Conservation (phyloP, 495 filamentous ascomycete species). For the Podospora appendiculata region DNA sequence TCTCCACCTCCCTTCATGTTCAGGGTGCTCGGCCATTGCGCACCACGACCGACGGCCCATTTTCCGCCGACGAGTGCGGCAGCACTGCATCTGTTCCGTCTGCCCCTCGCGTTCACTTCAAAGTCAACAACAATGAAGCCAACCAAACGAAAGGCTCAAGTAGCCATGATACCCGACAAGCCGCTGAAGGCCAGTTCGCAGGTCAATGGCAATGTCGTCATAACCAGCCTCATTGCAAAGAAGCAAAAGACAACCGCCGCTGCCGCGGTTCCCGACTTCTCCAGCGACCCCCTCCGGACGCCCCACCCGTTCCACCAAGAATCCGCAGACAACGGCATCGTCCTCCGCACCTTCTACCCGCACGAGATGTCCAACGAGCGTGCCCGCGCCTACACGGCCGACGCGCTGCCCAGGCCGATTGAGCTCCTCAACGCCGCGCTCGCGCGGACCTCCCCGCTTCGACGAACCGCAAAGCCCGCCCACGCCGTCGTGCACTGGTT, state of each 20-base stretch:
- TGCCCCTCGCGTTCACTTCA: background rate
- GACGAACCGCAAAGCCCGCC: constrained; percentile 38
- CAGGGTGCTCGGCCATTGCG: too few species aligned
- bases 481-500: constrained; percentile 85
- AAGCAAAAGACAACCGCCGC: constrained; percentile 9
- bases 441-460: constrained; percentile 38
- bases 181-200: background rate
- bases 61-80: too few species aligned
- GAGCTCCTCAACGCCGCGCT: constrained; percentile 50
- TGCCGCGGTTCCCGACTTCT: background rate
- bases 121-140: constrained; percentile 9
- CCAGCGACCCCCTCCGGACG: constrained; percentile 20
- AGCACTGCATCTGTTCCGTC: background rate
- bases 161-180: background rate
- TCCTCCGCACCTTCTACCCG: constrained; percentile 75
- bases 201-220: background rate
- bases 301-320: constrained; percentile 37
- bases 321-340: constrained; percentile 60
- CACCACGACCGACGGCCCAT: too few species aligned
- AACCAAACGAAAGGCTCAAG: constrained; percentile 14
- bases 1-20: background rate
- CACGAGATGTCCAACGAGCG: constrained; percentile 75
- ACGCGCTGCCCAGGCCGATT: constrained; percentile 62
- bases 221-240: constrained; percentile 15
- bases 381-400: constrained; percentile 60